Base-by-base conservation (phyloP, 2,329 filamentous ascomycete genomes). In the Elsinoe australis region DNA sequence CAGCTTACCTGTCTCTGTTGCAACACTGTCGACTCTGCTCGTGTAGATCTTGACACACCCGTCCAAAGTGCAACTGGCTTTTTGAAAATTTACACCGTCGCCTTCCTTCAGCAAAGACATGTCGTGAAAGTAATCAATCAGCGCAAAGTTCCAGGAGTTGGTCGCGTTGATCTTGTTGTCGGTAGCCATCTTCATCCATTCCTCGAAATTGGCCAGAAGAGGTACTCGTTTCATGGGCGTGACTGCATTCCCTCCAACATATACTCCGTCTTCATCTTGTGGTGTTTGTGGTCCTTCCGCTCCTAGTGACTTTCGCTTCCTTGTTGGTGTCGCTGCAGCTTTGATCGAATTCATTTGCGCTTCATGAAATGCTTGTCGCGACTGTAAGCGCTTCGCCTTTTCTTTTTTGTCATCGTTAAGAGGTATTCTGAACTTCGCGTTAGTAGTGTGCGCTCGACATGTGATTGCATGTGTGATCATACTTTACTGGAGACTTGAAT, bases 111-210 rank as follows among this genome's bases (percentile, higher is more conserved):
- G 73, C 34, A 98, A 71, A 1, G 88, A 95, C 92, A 98, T 96
- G 61, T 98, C 92, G 66, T 98, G 90, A 61, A 98, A 98, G 68
- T 98, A 98, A 67, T 98, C 92, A 63, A 98, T 98, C 14, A 98
- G 78, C n/a, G 92, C 92, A 69, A 98, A 96, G 66, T 96, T 96
- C 92, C 92, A 98, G 22, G 89, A 95, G 67, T 98, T 98, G 51
- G 84, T 81, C 41, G 92, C 90, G 64, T 96, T 98, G 74, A 98
- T 98, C 64, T 74, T 75, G 60, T 98, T 98, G 71, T 98, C 92
- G 12, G 92, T 96, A 2, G 92, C 92, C 88, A 98, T 94, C 75
- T 96, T 98, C 88, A 98, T 96, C 92, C 90, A 96, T 65, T 98
- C 92, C 66, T 98, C 92, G 59, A 96, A 98, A 68, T 98, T 98